Evolutionary conservation across 148 eudicot species (phyloP).

Genomic region (Agrostemma githago): DNA sequence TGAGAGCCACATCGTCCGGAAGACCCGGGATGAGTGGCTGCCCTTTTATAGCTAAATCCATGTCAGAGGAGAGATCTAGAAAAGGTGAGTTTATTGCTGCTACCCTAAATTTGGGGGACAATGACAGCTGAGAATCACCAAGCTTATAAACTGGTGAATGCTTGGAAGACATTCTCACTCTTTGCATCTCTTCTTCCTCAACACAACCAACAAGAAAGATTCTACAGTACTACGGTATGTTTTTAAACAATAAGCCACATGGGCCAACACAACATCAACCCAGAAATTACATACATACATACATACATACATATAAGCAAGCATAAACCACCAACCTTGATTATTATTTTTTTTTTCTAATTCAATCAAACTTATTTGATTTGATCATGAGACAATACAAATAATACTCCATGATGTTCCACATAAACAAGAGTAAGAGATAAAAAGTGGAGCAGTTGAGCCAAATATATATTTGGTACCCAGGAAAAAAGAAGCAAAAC

Average conservation of each 20-base stretch:
- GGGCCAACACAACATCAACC: not conserved
- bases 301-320: not conserved
- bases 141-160: constrained; percentile 67
- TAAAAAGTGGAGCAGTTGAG: not conserved
- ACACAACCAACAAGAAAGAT: not conserved
- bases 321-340: not conserved
- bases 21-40: constrained; percentile 79
- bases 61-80: constrained; percentile 50
- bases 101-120: constrained; percentile 78
- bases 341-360: not conserved
- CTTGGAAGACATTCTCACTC: constrained; percentile 62
- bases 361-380: not conserved
- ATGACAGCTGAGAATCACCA: constrained; percentile 62
- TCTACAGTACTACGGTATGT: not conserved
- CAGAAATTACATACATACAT: constrained; percentile 5
- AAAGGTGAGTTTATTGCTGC: constrained; percentile 37
- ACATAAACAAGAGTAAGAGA: not conserved
- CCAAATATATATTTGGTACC: not conserved
- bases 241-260: not conserved
- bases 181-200: constrained; percentile 49
- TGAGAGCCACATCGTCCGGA: constrained; percentile 82
- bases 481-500: not conserved
- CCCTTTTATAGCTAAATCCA: constrained; percentile 45
- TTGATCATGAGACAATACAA: constrained; percentile 1
- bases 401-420: not conserved